phyloP scores from a whole-genome alignment of 495 filamentous ascomycete genomes.

The Penicillium desertorum region DNA sequence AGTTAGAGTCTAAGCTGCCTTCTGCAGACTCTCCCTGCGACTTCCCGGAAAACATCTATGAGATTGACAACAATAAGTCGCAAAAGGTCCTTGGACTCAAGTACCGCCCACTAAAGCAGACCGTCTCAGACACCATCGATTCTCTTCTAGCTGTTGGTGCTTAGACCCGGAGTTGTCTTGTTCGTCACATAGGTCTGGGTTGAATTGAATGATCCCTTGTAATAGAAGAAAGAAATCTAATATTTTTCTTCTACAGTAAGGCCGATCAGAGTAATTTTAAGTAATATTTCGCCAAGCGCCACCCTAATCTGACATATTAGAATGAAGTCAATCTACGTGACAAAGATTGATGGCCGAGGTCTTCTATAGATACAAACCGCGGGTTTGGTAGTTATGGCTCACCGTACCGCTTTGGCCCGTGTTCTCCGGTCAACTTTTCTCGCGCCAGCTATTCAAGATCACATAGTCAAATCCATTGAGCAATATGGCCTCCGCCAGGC shows the following conservation, averaged over 20 bases:
- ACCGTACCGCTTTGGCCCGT: constrained; percentile 25
- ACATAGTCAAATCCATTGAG: constrained; percentile 26
- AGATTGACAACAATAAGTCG: constrained; percentile 54
- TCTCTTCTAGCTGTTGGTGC: constrained; percentile 51
- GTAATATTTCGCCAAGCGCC: neutral
- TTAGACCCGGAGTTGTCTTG: constrained; percentile 11
- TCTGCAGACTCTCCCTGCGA: constrained; percentile 44
- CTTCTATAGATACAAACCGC: constrained; percentile 16
- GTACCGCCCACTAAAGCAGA: constrained; percentile 54
- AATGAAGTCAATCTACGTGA: neutral
- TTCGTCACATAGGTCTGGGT: neutral
- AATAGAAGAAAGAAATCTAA: neutral
- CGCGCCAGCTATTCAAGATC: constrained; percentile 24
- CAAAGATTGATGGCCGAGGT: neutral
- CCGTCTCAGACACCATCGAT: constrained; percentile 56
- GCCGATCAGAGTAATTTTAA: neutral
- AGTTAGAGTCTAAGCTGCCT: constrained; percentile 61
- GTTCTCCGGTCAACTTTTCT: constrained; percentile 40
- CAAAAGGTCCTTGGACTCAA: constrained; percentile 58
- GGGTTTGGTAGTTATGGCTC: constrained; percentile 14
- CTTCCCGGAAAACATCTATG: constrained; percentile 40
- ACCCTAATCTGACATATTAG: neutral
- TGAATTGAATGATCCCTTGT: neutral
- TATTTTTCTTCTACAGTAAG: neutral
- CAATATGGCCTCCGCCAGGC: constrained; percentile 50